Base-by-base conservation (phyloP, 106 monocot species). In the Agapanthus africanus region DNA sequence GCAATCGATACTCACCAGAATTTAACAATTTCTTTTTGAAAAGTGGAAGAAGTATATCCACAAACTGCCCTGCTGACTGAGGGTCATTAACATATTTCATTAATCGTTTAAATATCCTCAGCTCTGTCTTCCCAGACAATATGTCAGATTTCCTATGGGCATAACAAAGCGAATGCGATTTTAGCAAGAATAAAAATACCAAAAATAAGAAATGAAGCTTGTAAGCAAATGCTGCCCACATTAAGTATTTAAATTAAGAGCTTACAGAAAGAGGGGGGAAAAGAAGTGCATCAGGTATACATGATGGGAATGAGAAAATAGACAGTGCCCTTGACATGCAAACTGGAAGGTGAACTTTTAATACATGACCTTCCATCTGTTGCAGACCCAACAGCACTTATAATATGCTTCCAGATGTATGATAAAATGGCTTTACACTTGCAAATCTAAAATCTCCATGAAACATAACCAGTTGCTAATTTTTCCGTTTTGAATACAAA, bases 21-120 rank as follows among this genome's bases (percentile, higher is more conserved):
- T 56, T 84, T 59, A 77, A 46, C 65, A 38, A 44, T 77, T 87
- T 89, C 72, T 84, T 89, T 70, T 63, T 84, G 51, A 91, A 82
- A 83, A 92, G 44, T 14, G 80, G 82, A 34, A 97, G 80, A 23
- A 97, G 50, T 19, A 97, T 77, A 47, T 83, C 82, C 65, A 90
- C 28, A 54, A 97, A 91, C 30, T 76, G 66, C 41, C 15, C 79
- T 26, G 89, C 97, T 63, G 61, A 23, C 3, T 19, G 65, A 51
- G 78, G 59, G 38, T 83, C 76, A 13, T 68, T 82, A 21, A 97
- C 73, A 68, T 97, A 90, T 42, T 71, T 85, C 38, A 79, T 77
- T 54, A 92, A 77, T 27, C 80, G 62, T 75, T 85, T 97, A 33
- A 97, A 77, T 68, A 92, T 79, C 59, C 82, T 82, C 41, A 92